Percentiles rank a stretch among this genome's conserved stretches.
phyloP scores from a whole-genome alignment of 768 basidiomycete genomes.

The Scleroderma citrinum region DNA sequence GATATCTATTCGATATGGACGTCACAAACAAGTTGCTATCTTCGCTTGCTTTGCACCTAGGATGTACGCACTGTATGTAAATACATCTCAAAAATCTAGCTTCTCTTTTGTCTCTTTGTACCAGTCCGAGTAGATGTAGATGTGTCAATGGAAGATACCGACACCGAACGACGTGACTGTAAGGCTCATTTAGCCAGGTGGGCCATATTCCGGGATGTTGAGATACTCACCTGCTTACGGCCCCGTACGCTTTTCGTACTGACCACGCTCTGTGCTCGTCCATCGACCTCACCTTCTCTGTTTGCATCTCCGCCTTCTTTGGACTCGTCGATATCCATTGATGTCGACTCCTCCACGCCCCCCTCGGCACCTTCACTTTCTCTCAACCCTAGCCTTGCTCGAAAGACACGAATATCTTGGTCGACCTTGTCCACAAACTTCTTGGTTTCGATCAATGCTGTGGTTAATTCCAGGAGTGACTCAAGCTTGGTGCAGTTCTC shows the following conservation, averaged over 20 bases:
- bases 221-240: slow-evolving; percentile 47
- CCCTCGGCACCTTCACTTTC: slow-evolving; percentile 39
- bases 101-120: slow-evolving; percentile 55
- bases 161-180: slow-evolving; percentile 60
- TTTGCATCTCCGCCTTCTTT: slow-evolving; percentile 22
- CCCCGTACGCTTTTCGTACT: slow-evolving; percentile 51
- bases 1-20: no score
- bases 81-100: slow-evolving; percentile 22
- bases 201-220: not conserved
- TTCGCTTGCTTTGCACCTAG: slow-evolving; percentile 1
- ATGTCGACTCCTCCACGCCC: slow-evolving; percentile 34
- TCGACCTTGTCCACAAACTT: slow-evolving; percentile 81
- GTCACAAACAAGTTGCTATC: slow-evolving; percentile 5
- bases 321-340: slow-evolving; percentile 49
- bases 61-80: not conserved
- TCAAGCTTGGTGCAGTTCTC: slow-evolving; percentile 75
- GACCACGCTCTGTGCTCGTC: slow-evolving; percentile 59
- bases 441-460: slow-evolving; percentile 81
- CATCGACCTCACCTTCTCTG: slow-evolving; percentile 40
- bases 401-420: slow-evolving; percentile 73
- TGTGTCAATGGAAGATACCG: slow-evolving; percentile 72
- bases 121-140: slow-evolving; percentile 47
- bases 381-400: slow-evolving; percentile 51
- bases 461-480: slow-evolving; percentile 63
- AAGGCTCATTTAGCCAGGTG: slow-evolving; percentile 1